These are phyloP conservation scores for Ogataea populi-albae DNA, from an alignment of 805 yeast species.

Conservation along the genomic window DNA sequence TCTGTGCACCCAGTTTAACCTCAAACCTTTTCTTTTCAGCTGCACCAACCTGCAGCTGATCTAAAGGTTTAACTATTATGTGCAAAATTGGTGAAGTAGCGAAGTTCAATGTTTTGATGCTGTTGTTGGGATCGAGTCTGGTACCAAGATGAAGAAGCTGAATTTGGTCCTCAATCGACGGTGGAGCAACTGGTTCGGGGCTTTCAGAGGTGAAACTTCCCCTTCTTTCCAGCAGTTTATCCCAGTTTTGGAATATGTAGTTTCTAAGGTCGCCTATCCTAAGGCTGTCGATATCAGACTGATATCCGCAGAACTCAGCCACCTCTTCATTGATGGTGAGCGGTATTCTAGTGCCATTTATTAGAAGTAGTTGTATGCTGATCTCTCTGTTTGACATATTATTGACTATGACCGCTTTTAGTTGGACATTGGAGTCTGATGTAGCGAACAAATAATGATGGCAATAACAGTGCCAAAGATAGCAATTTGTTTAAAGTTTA, in stretches of 20 bases:
- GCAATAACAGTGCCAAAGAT: no score
- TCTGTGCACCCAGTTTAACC: constrained; percentile 12
- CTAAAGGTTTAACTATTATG: constrained; percentile 29
- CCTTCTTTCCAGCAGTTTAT: constrained; percentile 6
- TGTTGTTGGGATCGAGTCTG: constrained; percentile 27
- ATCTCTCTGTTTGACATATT: no score
- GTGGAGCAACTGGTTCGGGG: constrained; percentile 9
- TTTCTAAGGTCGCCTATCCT: constrained; percentile 30
- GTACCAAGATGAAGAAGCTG: constrained; percentile 32
- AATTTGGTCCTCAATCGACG: constrained; percentile 26
- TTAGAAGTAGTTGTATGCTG: constrained; percentile 21
- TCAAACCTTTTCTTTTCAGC: constrained; percentile 22
- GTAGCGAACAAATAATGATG: no score
- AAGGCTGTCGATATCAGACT: constrained; percentile 8
- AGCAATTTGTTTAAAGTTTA: no score
- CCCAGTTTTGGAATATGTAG: constrained; percentile 28
- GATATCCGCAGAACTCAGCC: constrained; percentile 11
- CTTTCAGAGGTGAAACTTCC: constrained; percentile 10
- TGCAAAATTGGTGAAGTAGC: constrained; percentile 28
- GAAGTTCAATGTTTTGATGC: constrained; percentile 22
- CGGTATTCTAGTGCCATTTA: constrained; percentile 23
- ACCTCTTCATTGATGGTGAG: constrained; percentile 15
- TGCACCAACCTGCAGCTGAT: constrained; percentile 13
- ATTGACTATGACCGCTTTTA: no score
- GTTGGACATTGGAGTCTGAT: no score